Percentiles rank a stretch among this genome's conserved stretches.
phyloP scores from a whole-genome alignment of 495 filamentous ascomycete species.

The Penicillium desertorum region DNA sequence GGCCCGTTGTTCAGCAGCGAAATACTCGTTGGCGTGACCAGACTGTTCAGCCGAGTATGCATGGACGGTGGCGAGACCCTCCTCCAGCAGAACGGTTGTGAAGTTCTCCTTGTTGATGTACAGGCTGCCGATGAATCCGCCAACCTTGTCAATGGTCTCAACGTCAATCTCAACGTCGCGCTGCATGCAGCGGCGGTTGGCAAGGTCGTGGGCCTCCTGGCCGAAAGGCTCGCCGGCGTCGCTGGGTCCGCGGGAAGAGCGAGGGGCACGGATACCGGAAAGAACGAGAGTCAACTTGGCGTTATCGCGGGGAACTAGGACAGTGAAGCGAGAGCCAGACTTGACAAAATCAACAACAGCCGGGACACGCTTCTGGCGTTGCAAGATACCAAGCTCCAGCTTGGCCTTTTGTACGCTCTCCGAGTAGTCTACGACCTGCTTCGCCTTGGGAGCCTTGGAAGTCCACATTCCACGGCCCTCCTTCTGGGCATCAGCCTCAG shows the following conservation, averaged over 20 bases:
- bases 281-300: conserved; percentile 95
- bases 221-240: conserved; percentile 93
- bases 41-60: conserved; percentile 94
- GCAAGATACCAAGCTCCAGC: conserved; percentile 80
- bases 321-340: conserved; percentile 88
- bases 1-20: conserved; percentile 81
- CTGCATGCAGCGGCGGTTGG: conserved; percentile 83
- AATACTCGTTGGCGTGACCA: conserved; percentile 81
- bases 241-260: conserved; percentile 73
- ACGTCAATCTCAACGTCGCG: conserved; percentile 96
- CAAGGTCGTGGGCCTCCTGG: conserved; percentile 88
- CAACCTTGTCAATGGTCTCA: conserved; percentile 90
- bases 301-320: conserved; percentile 89
- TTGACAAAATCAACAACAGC: conserved; percentile 97
- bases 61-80: conserved; percentile 89
- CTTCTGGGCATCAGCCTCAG: conserved; percentile 81
- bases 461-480: conserved; percentile 95
- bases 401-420: conserved; percentile 94
- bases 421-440: conserved; percentile 82
- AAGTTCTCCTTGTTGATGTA: conserved; percentile 96
- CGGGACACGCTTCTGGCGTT: conserved; percentile 88
- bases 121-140: conserved; percentile 94
- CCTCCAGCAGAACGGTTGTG: conserved; percentile 89
- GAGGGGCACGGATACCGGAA: conserved; percentile 88
- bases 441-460: conserved; percentile 74